phyloP scores from a whole-genome alignment of 768 basidiomycete genomes.

The Dictyophora rubrovolvata region DNA sequence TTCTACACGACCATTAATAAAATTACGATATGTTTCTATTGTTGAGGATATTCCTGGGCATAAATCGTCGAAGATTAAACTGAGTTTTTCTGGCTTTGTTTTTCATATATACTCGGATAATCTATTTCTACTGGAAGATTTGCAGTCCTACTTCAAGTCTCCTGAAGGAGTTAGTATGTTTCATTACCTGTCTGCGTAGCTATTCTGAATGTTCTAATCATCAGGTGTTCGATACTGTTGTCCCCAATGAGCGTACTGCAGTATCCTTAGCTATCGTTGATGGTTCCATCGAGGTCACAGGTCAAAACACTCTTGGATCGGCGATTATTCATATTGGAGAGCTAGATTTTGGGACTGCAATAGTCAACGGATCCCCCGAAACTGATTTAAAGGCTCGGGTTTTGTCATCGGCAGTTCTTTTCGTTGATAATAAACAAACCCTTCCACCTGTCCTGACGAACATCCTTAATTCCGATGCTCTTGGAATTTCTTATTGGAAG shows the following conservation, averaged over 20 bases:
- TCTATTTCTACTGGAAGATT: conserved; percentile 43
- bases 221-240: conserved; percentile 85
- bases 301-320: conserved; percentile 51
- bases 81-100: conserved; percentile 55
- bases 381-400: conserved; percentile 40
- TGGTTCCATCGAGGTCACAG: conserved; percentile 51
- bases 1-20: conserved; percentile 40
- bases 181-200: neutral
- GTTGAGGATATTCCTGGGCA: conserved; percentile 45
- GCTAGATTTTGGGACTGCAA: conserved; percentile 58
- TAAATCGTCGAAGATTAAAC: conserved; percentile 71
- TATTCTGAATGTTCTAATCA: conserved; percentile 10
- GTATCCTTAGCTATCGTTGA: conserved; percentile 57
- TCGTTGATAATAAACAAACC: conserved; percentile 41
- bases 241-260: conserved; percentile 78
- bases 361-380: conserved; percentile 57
- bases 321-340: conserved; percentile 59
- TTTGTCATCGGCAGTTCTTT: conserved; percentile 38
- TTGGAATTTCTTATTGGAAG: conserved; percentile 54
- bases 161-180: conserved; percentile 69
- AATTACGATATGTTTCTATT: conserved; percentile 58
- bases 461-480: conserved; percentile 11
- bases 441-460: conserved; percentile 8
- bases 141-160: conserved; percentile 59
- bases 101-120: conserved; percentile 53